Base-by-base conservation (phyloP, 352 stramenopile genomes). In the Bremia lactucae region DNA sequence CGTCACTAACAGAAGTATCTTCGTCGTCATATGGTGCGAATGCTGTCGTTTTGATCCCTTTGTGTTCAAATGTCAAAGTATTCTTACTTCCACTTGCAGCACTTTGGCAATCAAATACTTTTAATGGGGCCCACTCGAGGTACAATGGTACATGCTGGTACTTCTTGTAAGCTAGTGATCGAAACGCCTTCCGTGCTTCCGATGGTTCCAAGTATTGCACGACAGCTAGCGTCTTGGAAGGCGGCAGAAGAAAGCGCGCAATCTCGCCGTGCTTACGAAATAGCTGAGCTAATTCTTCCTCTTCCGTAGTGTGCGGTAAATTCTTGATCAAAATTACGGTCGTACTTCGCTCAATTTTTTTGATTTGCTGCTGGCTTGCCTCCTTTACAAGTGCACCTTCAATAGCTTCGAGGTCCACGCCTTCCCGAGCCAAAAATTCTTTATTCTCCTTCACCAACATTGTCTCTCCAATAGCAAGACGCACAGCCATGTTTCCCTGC, bases 71-170 rank as follows among this genome's bases (percentile, higher is more conserved):
- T 24, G 35, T n/a, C n/a, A 36, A 46, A 1, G 28, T 8, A 29
- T 46, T 52, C 6, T 9, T 13, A 46, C 14, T 41, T 2, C 42
- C 55, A 46, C 51, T 31, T 26, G 34, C 37, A 7, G 18, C 57
- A 37, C 48, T 56, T 23, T 62, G 36, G 1, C 55, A 46, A 14
- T 61, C 83, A 39, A 94, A 85, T 34, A 94, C 74, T 40, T 88
- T 88, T 5, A 87, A 60, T 2, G 95, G 95, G 20, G 96, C 96
- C 94, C 95, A 99, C 63, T 99, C 96, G 9, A 99, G 63, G 57
- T 99, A 99, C 0, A 99, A 65, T 35, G 95, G 96, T 24, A 98
- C 92, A 49, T 97, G 82, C 62, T 98, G 93, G 61, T 98, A 99
- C 51, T 96, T 94, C 40, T 91, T 96, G 73, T 98, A 99, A n/a